phyloP scores from a whole-genome alignment of 179 eudicot species.

The Beta lomatogona region DNA sequence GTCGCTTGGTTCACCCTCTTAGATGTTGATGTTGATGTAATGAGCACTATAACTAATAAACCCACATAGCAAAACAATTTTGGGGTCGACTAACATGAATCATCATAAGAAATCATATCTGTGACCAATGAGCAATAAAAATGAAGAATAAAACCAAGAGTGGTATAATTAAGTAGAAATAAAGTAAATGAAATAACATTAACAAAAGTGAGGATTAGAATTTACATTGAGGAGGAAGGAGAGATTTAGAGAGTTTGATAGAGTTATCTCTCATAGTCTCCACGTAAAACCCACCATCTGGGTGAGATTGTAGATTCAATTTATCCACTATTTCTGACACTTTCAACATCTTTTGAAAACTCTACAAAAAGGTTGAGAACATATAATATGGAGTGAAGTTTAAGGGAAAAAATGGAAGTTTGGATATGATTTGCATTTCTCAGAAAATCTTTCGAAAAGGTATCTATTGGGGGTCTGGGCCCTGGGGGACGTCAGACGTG shows the following conservation, averaged over 20 bases:
- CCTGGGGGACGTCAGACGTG: no score
- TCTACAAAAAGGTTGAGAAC: background rate
- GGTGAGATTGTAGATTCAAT: constrained; percentile 57
- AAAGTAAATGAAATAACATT: background rate
- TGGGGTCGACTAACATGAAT: no score
- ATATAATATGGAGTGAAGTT: background rate
- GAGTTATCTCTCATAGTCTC: constrained; percentile 74
- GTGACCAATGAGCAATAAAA: no score
- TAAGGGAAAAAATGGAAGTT: background rate
- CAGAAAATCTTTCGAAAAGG: no score
- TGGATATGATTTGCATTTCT: background rate
- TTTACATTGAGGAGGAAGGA: constrained; percentile 66
- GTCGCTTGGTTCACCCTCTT: no score
- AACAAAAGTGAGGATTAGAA: background rate
- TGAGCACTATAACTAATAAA: no score
- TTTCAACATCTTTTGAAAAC: constrained; percentile 27
- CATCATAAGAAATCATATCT: no score
- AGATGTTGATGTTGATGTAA: no score
- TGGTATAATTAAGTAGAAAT: background rate
- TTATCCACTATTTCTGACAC: constrained; percentile 46
- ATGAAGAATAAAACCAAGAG: no score
- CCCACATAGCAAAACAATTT: no score
- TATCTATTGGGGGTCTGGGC: no score
- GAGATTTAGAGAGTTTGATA: constrained; percentile 53
- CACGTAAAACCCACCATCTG: constrained; percentile 70